These are phyloP conservation scores for Euphorbia schlechtendalii DNA, from an alignment of 441 rosid species.

Conservation along the genomic window DNA sequence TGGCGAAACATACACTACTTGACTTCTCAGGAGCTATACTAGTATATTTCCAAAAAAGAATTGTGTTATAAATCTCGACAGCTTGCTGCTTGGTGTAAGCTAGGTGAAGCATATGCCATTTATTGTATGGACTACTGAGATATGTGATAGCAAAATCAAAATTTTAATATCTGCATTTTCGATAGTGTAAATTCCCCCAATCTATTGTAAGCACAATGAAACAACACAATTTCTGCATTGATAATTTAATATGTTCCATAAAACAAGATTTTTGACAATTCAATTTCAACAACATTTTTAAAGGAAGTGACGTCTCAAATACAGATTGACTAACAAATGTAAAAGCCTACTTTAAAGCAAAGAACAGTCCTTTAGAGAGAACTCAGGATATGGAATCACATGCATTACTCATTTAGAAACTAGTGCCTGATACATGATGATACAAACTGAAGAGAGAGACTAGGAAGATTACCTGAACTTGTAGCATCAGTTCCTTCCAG, in stretches of 20 bases:
- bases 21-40: not conserved
- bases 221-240: no score
- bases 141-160: no score
- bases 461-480: conserved; percentile 46
- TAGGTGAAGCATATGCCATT: not conserved
- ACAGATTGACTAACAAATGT: not conserved
- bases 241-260: no score
- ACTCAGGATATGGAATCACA: not conserved
- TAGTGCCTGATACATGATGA: not conserved
- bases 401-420: not conserved
- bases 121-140: no score
- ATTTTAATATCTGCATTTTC: no score
- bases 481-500: conserved; percentile 33
- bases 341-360: not conserved
- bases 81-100: not conserved
- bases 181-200: no score
- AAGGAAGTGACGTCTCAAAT: not conserved
- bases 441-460: conserved; percentile 4
- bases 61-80: no score
- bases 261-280: not conserved
- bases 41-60: no score
- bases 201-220: no score
- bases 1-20: not conserved
- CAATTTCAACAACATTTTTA: not conserved
- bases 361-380: not conserved